Conservation (phyloP, 805 yeast species). For the Wickerhamomyces pijperi region DNA sequence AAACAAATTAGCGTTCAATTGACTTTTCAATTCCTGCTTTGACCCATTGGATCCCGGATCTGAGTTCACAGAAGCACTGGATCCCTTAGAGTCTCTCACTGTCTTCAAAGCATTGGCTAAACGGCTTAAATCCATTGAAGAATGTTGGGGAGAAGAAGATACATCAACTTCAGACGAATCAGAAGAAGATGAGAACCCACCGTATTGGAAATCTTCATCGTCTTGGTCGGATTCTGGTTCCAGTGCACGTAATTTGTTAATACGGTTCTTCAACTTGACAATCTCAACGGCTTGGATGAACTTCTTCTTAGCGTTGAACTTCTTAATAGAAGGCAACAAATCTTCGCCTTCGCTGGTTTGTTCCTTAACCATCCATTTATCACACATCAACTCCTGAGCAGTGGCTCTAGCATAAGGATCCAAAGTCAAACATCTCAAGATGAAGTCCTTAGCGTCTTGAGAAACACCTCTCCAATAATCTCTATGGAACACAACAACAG, state of each 20-base stretch:
- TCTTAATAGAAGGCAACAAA: constrained; percentile 70
- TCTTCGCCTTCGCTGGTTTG: constrained; percentile 40
- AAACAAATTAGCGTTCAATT: constrained; percentile 42
- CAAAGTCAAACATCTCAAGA: constrained; percentile 55
- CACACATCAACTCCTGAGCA: constrained; percentile 48
- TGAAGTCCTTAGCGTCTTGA: constrained; percentile 70
- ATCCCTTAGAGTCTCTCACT: constrained; percentile 1
- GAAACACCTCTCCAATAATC: constrained; percentile 82
- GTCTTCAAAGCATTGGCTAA: constrained; percentile 11
- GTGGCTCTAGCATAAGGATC: constrained; percentile 64
- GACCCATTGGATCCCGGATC: neutral
- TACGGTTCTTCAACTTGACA: constrained; percentile 71
- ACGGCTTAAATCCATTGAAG: constrained; percentile 13
- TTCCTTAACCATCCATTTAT: constrained; percentile 62
- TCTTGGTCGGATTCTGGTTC: constrained; percentile 37
- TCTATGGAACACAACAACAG: constrained; percentile 75
- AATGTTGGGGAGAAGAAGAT: constrained; percentile 1
- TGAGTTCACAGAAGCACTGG: constrained; percentile 1
- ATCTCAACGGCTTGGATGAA: constrained; percentile 80
- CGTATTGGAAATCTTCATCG: constrained; percentile 13
- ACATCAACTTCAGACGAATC: neutral
- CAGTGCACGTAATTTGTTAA: constrained; percentile 52
- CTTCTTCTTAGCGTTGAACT: constrained; percentile 74
- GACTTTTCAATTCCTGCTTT: constrained; percentile 5
- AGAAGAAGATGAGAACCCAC: constrained; percentile 2